phyloP scores from a whole-genome alignment of 495 filamentous ascomycete species.

The Penicillium bovifimosum region DNA sequence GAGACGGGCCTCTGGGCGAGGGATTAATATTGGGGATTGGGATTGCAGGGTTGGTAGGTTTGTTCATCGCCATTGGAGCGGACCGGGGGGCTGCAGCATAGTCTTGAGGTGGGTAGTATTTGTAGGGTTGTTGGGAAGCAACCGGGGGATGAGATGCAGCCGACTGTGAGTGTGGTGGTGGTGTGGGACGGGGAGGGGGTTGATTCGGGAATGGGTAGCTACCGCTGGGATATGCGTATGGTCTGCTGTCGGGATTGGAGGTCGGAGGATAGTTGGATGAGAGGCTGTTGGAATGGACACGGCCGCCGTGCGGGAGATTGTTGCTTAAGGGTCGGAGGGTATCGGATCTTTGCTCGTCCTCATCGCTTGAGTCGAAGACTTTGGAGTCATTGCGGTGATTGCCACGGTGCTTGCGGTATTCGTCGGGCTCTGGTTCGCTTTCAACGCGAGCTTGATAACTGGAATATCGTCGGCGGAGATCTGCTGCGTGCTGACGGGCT shows the following conservation, averaged over 20 bases:
- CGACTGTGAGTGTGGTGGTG: not conserved
- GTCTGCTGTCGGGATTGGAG: not conserved
- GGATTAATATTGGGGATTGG: slow-evolving; percentile 6
- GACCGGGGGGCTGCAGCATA: slow-evolving; percentile 11
- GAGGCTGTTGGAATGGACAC: slow-evolving; percentile 13
- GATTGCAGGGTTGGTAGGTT: not conserved
- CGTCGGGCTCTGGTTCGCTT: slow-evolving; percentile 32
- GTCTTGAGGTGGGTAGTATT: slow-evolving; percentile 5
- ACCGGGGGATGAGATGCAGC: not conserved
- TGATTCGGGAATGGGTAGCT: slow-evolving; percentile 16
- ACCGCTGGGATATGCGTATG: slow-evolving; percentile 9
- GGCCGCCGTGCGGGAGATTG: slow-evolving; percentile 10
- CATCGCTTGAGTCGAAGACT: slow-evolving; percentile 17
- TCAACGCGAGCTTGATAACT: slow-evolving; percentile 36
- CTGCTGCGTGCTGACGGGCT: slow-evolving; percentile 23
- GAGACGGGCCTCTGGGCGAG: slow-evolving; percentile 15
- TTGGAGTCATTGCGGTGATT: not conserved
- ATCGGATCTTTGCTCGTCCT: slow-evolving; percentile 18
- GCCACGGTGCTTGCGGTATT: slow-evolving; percentile 4
- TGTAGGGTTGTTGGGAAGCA: slow-evolving; percentile 6
- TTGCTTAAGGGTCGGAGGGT: slow-evolving; percentile 11
- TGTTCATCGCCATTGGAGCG: slow-evolving; percentile 9
- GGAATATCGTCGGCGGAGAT: slow-evolving; percentile 26
- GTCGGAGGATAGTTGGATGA: slow-evolving; percentile 13
- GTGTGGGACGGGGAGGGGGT: slow-evolving; percentile 7